Evolutionary conservation across 2,329 filamentous ascomycete species (phyloP).

Genomic region (Penicillium hordei): DNA sequence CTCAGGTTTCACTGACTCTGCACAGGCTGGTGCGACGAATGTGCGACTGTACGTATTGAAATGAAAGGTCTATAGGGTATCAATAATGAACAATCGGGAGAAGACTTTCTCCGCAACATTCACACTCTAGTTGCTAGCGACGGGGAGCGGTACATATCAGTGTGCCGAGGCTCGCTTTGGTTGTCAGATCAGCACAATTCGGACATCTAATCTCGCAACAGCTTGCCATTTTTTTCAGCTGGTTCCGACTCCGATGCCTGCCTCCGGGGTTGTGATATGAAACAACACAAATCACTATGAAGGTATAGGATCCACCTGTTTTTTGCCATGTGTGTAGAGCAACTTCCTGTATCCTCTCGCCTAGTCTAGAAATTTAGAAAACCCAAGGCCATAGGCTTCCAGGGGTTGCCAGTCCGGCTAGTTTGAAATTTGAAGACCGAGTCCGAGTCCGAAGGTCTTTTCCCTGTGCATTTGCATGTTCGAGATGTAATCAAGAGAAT

Average conservation of each 20-base stretch:
- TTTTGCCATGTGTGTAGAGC: not conserved
- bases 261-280: not conserved
- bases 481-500: constrained; percentile 1
- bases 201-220: constrained; percentile 10
- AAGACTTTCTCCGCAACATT: constrained; percentile 7
- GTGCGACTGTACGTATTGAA: constrained; percentile 7
- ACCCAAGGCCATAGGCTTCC: not conserved
- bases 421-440: constrained; percentile 12
- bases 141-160: constrained; percentile 13
- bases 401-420: not conserved
- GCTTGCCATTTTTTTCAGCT: constrained; percentile 7
- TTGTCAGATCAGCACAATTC: not conserved
- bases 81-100: not conserved
- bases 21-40: constrained; percentile 4
- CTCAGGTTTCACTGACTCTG: constrained; percentile 5
- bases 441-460: constrained; percentile 17
- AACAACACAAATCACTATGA: constrained; percentile 14
- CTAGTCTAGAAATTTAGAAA: not conserved
- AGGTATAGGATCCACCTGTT: not conserved
- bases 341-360: not conserved
- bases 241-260: constrained; percentile 14
- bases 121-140: constrained; percentile 1
- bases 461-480: not conserved
- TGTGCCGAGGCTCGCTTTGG: not conserved
- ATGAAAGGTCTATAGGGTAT: constrained; percentile 5